Percentiles rank a stretch among this genome's conserved stretches.
phyloP scores from a whole-genome alignment of 805 yeast species.

The Ogataea populi-albae region DNA sequence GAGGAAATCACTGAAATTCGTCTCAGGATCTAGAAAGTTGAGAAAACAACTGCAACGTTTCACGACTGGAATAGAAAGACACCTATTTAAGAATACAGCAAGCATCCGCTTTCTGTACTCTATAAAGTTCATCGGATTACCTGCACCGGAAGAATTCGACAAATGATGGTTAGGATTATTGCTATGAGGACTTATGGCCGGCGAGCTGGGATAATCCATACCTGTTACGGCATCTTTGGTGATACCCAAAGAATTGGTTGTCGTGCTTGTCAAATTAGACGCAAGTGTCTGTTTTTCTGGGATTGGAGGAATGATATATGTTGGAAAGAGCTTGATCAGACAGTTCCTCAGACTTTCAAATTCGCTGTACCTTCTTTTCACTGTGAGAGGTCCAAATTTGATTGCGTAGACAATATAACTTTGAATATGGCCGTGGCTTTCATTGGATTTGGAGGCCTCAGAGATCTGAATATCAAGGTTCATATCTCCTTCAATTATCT shows the following conservation, averaged over 20 bases:
- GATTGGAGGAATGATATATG: constrained; percentile 85
- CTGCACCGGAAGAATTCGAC: not conserved
- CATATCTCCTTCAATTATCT: constrained; percentile 18
- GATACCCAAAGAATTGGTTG: constrained; percentile 27
- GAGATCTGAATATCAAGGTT: constrained; percentile 39
- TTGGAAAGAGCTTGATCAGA: constrained; percentile 71
- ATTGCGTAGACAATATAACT: constrained; percentile 80
- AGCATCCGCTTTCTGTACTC: constrained; percentile 75
- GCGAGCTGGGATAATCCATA: constrained; percentile 8
- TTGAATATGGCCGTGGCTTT: constrained; percentile 49
- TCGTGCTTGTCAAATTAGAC: constrained; percentile 32
- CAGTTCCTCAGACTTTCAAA: constrained; percentile 79
- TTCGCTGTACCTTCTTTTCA: constrained; percentile 86
- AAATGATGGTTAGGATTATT: constrained; percentile 1
- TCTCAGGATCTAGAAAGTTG: constrained; percentile 81
- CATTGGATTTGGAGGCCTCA: constrained; percentile 85
- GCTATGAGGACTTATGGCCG: constrained; percentile 5
- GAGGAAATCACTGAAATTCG: constrained; percentile 77
- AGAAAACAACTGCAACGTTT: constrained; percentile 60
- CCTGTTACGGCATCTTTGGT: constrained; percentile 7
- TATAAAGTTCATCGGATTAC: constrained; percentile 20
- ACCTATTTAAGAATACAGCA: constrained; percentile 73
- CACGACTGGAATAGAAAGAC: constrained; percentile 56
- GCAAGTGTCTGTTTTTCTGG: constrained; percentile 76
- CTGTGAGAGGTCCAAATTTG: constrained; percentile 53